These are phyloP conservation scores for Sparassis latifolia DNA, from an alignment of 1,284 basidiomycete species.

Conservation along the genomic window DNA sequence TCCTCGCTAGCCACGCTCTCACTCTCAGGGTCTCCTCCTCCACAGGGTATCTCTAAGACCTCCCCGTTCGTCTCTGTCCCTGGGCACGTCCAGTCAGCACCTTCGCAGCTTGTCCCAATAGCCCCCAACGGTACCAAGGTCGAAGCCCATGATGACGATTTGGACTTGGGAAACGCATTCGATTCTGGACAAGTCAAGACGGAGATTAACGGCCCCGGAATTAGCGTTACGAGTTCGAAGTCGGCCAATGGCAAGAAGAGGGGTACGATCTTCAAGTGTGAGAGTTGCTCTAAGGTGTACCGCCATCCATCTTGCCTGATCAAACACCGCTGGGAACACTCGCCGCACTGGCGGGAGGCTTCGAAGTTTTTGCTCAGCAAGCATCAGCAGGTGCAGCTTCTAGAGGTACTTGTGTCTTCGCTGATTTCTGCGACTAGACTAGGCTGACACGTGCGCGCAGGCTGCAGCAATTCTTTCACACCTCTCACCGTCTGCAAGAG, in stretches of 20 bases:
- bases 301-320: conserved; percentile 92
- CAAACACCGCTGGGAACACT: conserved; percentile 98
- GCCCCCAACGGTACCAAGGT: conserved; percentile 6
- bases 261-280: conserved; percentile 85
- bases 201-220: conserved; percentile 32
- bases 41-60: conserved; percentile 16
- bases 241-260: conserved; percentile 54
- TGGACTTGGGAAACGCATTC: conserved; percentile 13
- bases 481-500: conserved; percentile 56
- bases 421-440: conserved; percentile 5
- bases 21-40: conserved; percentile 44
- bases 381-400: conserved; percentile 96
- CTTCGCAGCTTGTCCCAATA: conserved; percentile 14
- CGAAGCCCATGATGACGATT: conserved; percentile 19
- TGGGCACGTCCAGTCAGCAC: conserved; percentile 11
- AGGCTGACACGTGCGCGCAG: conserved; percentile 27
- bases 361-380: conserved; percentile 93
- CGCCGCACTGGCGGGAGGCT: conserved; percentile 94
- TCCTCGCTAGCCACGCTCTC: conserved; percentile 41
- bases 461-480: conserved; percentile 94
- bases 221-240: conserved; percentile 28
- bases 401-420: conserved; percentile 58
- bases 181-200: conserved; percentile 16
- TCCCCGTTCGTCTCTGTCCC: conserved; percentile 21
- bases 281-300: conserved; percentile 91